phyloP scores from a whole-genome alignment of 2,329 filamentous ascomycete species.

The Xenosphaeropsis pyriputrescens region DNA sequence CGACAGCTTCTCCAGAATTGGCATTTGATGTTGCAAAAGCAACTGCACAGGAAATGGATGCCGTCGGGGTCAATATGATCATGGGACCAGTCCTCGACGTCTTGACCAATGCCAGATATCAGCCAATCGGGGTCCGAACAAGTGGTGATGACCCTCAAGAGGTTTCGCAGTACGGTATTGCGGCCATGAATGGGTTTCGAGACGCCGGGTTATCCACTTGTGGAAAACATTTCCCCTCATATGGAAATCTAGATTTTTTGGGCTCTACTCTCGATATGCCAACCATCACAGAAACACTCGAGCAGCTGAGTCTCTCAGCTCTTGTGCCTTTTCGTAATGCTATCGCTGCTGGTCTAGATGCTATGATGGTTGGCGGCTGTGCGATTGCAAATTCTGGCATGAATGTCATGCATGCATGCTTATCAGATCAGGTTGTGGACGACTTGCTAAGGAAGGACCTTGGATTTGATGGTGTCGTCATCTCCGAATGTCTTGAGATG shows the following conservation, averaged over 20 bases:
- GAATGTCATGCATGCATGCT: conserved; percentile 89
- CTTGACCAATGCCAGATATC: conserved; percentile 80
- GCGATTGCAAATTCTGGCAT: conserved; percentile 72
- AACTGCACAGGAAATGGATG: conserved; percentile 80
- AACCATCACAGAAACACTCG: conserved; percentile 87
- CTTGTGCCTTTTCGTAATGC: conserved; percentile 86
- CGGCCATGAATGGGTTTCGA: conserved; percentile 83
- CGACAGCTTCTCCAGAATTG: conserved; percentile 70
- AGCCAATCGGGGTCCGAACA: conserved; percentile 79
- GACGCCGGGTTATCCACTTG: conserved; percentile 80
- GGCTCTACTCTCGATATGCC: conserved; percentile 85
- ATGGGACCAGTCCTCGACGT: conserved; percentile 90
- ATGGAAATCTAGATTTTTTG: conserved; percentile 86
- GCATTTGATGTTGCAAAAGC: conserved; percentile 86
- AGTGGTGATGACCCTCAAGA: conserved; percentile 90
- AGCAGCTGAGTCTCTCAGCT: conserved; percentile 83
- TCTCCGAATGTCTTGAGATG: conserved; percentile 95
- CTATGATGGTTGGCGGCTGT: conserved; percentile 92
- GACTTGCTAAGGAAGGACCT: conserved; percentile 79
- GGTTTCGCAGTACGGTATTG: conserved; percentile 82
- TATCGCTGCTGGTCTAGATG: conserved; percentile 72
- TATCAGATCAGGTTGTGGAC: conserved; percentile 87
- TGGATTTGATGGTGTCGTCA: conserved; percentile 80
- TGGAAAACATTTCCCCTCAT: conserved; percentile 93
- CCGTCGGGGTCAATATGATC: conserved; percentile 92